Evolutionary conservation across 2,329 filamentous ascomycete species (phyloP).

Genomic region (Phyllosticta citriasiana): DNA sequence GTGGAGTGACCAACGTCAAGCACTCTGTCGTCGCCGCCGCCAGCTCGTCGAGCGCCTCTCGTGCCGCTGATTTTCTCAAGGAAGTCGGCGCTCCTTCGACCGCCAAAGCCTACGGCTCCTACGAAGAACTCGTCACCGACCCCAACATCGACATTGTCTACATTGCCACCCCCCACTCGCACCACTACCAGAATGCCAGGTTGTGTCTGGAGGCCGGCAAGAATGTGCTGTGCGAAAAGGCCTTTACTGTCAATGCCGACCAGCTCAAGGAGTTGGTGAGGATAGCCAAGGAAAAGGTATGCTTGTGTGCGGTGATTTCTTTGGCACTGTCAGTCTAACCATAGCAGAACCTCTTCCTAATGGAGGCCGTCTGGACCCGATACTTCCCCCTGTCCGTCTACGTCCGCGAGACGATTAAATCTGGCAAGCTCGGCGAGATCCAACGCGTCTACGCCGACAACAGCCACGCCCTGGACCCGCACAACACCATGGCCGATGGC

Average conservation of each 20-base stretch:
- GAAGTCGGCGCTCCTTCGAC: slow-evolving; percentile 58
- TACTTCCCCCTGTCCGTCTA: slow-evolving; percentile 78
- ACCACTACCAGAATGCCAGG: slow-evolving; percentile 87
- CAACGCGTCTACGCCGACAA: slow-evolving; percentile 48
- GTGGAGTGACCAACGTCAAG: slow-evolving; percentile 60
- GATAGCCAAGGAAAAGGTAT: slow-evolving; percentile 56
- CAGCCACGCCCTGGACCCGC: slow-evolving; percentile 50
- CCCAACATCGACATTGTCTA: slow-evolving; percentile 77
- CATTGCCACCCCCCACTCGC: slow-evolving; percentile 81
- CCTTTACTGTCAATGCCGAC: slow-evolving; percentile 72
- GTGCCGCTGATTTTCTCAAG: slow-evolving; percentile 63
- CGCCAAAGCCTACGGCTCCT: slow-evolving; percentile 67
- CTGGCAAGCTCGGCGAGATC: slow-evolving; percentile 45
- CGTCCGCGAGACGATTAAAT: slow-evolving; percentile 54
- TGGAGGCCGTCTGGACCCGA: slow-evolving; percentile 71
- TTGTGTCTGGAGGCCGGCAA: slow-evolving; percentile 76
- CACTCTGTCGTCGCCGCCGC: slow-evolving; percentile 73
- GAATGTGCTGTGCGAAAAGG: slow-evolving; percentile 84
- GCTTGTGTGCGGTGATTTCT: slow-evolving; percentile 13
- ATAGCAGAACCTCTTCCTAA: slow-evolving; percentile 33
- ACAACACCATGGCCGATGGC: slow-evolving; percentile 42
- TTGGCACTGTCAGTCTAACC: background rate
- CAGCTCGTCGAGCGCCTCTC: slow-evolving; percentile 61
- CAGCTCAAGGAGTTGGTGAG: slow-evolving; percentile 65
- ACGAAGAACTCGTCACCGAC: slow-evolving; percentile 71